Base-by-base conservation (phyloP, 2,329 filamentous ascomycete species). In the Aspergillus sp. region DNA sequence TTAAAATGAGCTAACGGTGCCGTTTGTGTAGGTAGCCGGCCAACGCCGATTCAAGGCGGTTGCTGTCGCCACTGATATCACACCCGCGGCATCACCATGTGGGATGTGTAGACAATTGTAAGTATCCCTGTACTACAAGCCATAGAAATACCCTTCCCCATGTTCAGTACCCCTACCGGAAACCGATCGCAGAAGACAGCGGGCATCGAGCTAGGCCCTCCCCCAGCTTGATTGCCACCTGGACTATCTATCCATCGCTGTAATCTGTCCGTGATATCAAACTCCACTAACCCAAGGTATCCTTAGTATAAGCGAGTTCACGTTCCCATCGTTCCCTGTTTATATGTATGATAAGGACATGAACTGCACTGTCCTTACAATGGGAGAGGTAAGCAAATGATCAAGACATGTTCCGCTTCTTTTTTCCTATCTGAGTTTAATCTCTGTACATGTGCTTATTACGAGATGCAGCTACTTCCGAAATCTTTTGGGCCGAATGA, bases 71-170 rank as follows among this genome's bases (percentile, higher is more conserved):
- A 96, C 93, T 5, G 90, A 97, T 71, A 88, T 90, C 42, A 77
- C 75, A 33, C 84, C 86, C 30, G 86, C 87, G 4, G 78, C 77
- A 4, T 80, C 88, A 61, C 95, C 95, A 0, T 99, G 95, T 72
- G 95, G 95, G 55, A 97, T 96, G 92, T 98, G 93, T 74, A 83
- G 93, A 67, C 93, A 97, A 73, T 96, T 93, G 89, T 91, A 72
- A 44, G 71, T 69, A 37, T 30, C 54, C 17, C 44, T 22, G 15
- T 12, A 24, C 20, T 20, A 17, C 9, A 11, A 42, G 13, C n/a
- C n/a, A 17, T 9, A 24, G 19, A 11, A 13, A 13, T 13, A 5
- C 19, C 19, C 8, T 4, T 44, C 11, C 5, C 11, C 19, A 6
- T 15, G n/a, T 42, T 19, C 40, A 5, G 8, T 11, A 19, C n/a